Base-by-base conservation (phyloP, 345 rosid genomes). In the Salix suchowensis region DNA sequence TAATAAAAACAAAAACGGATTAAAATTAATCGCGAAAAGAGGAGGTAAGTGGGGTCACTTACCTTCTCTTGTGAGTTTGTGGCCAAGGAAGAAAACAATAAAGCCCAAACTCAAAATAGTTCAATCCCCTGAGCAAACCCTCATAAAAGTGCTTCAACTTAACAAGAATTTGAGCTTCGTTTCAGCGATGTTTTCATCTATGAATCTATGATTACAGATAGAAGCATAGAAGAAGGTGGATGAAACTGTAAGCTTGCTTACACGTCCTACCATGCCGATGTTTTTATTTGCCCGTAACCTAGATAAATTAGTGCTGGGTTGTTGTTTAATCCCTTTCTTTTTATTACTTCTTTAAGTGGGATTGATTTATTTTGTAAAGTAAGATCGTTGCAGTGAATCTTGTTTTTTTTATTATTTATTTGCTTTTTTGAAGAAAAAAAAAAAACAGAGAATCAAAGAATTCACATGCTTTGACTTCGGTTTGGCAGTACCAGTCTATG, bases 401-500 rank as follows among this genome's bases (percentile, higher is more conserved):
- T 8, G 11, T 10, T 9, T 58, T 58, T 9, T 58, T 23, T 30
- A 30, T 54, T 34, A 54, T 19, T 19, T 6, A 19, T 8, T 23
- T 10, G 64, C 4, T 54, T 54, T 54, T 54, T 54, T 6, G 7
- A 54, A 21, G 9, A 7, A 8, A 7, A 2, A n/a, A 1, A n/a
- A n/a, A 1, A 9, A 1, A 13, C 18, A 14, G 5, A 46, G 50
- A 46, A 58, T 9, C 0, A n/a, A 4, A 3, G 28, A 24, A 10
- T n/a, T 58, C 64, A 58, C 64, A 58, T 58, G 28, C 23, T 58
- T 2, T n/a, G 71, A 0, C 24, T 4, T 1, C 3, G 44, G 44
- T 0, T 40, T 40, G 44, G 44, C 44, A 10, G 4, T 40, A 40
- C 44, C 44, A 77, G 65, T 82, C 89, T 16, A 62, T 64, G 26